Evolutionary conservation across 2,329 filamentous ascomycete species (phyloP), one percentile per base, ranked within the genome.

Genomic region (Eutypella sp.): DNA sequence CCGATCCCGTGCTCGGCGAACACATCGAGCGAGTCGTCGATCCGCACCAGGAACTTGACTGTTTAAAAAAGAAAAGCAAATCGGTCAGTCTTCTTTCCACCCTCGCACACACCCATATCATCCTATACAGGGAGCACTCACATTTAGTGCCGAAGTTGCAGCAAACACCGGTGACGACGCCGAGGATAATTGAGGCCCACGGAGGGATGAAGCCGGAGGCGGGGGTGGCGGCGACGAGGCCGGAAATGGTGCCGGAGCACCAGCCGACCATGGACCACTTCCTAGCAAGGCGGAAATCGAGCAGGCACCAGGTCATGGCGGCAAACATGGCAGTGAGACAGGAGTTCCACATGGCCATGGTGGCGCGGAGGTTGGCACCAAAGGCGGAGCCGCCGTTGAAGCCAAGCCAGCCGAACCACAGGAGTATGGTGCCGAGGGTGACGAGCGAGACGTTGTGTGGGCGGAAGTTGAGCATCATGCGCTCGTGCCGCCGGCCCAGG

Each of bases 401-500:
- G 45, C 91, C 93, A 54, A 99, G 78, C 93, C 93, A 99, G 62
- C 93, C 93, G 62, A 97, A 97, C 91, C 91, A 97, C 46, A 99
- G 89, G 59, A 99, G 81, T 54, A 96, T 81, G 3, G 93, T 97
- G 52, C 93, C 93, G 58, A 97, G 85, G 1, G 93, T 91, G 70
- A 99, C 96, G 62, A 97, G 81, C 5, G 91, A 96, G 56, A 97
- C 93, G 74, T 99, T 99, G 78, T 99, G 93, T 16, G 93, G 93
- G 57, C 93, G 89, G 81, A 97, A 97, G 79, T 97, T 97, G 71
- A 96, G 82, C 89, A 97, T 96, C 90, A 97, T 96, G 75, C 90
- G 93, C 75, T 97, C 92, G 73, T 96, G 93, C 56, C 93, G 89
- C 62, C 90, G 88, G 57, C 93, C 93, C 50, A 99, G 87, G 31